Base-by-base conservation (phyloP, 306 rosid species). In the Citrullus amarus region DNA sequence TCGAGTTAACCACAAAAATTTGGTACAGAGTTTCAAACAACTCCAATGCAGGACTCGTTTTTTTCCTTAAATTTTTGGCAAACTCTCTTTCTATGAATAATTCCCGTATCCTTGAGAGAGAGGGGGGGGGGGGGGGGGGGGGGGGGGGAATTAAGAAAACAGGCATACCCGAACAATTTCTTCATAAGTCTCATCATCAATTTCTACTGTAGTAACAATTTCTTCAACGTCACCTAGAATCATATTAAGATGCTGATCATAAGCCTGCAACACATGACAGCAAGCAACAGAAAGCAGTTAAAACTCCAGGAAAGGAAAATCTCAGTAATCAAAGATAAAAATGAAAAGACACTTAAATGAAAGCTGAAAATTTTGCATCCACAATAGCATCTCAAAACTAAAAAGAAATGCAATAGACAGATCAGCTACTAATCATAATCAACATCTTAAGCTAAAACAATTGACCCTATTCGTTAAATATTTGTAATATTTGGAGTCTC, bases 211-310 rank as follows among this genome's bases (percentile, higher is more conserved):
- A 9, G 99, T 96, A 78, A 96, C 96, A 25, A 90, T 46, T 86
- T 96, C 99, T 81, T 96, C 99, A 30, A 96, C 99, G 84, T 96
- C 99, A 48, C 99, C 99, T n/a, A 96, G 99, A 86, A 96, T 96
- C 99, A 96, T 96, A 85, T 96, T 96, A 67, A 96, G 92, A 86
- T 96, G 99, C 78, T 96, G 99, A 89, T 96, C 99, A 83, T 96
- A 96, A 56, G 99, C 99, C 99, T 96, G 91, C 85, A 90, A 82
- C 78, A 54, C 41, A 70, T 81, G 79, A 81, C 74, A 61, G 72
- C 48, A 59, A 25, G 39, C 51, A 41, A 74, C n/a, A 74, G 46
- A 18, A n/a, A 9, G 63, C 30, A 15, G 36, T 41, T 44, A 10
- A 53, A 77, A 39, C 80, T 58, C 71, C 39, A 77, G 25, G 43